phyloP scores from a whole-genome alignment of 73 alveolate genomes.

The Tetrahymena elliotti region DNA sequence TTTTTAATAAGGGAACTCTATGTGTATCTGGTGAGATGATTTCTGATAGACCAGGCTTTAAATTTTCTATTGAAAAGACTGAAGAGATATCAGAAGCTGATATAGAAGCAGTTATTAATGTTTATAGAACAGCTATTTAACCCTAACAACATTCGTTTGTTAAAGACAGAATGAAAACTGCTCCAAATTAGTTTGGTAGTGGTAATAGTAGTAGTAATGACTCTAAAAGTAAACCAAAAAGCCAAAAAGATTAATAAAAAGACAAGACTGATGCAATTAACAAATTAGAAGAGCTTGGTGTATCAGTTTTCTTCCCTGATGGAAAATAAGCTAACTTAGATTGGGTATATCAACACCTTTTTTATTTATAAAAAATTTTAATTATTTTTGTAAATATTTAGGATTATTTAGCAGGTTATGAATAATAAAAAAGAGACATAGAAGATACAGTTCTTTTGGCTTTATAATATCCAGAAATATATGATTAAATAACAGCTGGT shows the following conservation, averaged over 20 bases:
- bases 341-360: constrained; percentile 38
- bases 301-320: constrained; percentile 64
- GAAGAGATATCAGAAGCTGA: constrained; percentile 59
- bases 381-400: background rate
- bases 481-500: constrained; percentile 63
- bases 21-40: constrained; percentile 65
- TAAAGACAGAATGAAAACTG: background rate
- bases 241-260: background rate
- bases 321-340: constrained; percentile 47
- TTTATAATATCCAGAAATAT: constrained; percentile 69
- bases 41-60: constrained; percentile 53
- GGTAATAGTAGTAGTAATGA: too few species aligned
- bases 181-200: background rate
- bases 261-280: constrained; percentile 42
- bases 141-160: background rate
- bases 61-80: constrained; percentile 57
- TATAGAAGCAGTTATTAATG: constrained; percentile 47
- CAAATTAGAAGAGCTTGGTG: constrained; percentile 61
- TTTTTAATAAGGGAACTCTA: constrained; percentile 54
- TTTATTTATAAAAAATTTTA: background rate
- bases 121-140: constrained; percentile 59
- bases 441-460: constrained; percentile 85
- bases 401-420: constrained; percentile 91
- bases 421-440: constrained; percentile 68
- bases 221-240: background rate